Evolutionary conservation across 1,139 yeast species (phyloP).

Genomic region (Yamadazyma sp.): DNA sequence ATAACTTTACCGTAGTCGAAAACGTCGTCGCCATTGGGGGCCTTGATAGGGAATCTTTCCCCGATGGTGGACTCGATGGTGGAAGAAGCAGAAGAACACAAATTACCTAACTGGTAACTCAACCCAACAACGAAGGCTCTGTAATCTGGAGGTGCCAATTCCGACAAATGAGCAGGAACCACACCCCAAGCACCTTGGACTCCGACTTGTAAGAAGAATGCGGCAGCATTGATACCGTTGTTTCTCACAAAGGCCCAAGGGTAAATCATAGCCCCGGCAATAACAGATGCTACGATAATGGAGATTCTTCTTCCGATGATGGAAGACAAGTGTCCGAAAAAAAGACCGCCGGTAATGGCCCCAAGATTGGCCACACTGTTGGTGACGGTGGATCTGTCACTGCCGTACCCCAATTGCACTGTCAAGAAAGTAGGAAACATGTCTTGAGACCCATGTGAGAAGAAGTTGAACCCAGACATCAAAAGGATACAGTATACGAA

Average conservation of each 20-base stretch:
- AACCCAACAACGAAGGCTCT: slow-evolving; percentile 73
- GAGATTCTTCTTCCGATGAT: slow-evolving; percentile 38
- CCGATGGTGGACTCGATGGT: slow-evolving; percentile 81
- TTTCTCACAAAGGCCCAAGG: slow-evolving; percentile 69
- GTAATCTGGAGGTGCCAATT: slow-evolving; percentile 75
- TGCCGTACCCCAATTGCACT: slow-evolving; percentile 26
- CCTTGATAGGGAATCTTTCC: slow-evolving; percentile 52
- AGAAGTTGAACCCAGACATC: slow-evolving; percentile 46
- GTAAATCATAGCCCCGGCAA: slow-evolving; percentile 66
- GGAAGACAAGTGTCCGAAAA: slow-evolving; percentile 36
- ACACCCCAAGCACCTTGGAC: slow-evolving; percentile 93
- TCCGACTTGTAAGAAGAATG: slow-evolving; percentile 73
- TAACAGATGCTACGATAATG: slow-evolving; percentile 54
- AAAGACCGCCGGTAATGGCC: slow-evolving; percentile 36
- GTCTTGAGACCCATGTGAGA: slow-evolving; percentile 43
- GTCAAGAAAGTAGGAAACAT: slow-evolving; percentile 38
- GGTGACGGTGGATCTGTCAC: slow-evolving; percentile 35
- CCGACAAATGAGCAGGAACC: slow-evolving; percentile 74
- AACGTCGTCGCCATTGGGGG: slow-evolving; percentile 14
- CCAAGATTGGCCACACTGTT: slow-evolving; percentile 41
- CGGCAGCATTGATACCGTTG: slow-evolving; percentile 70
- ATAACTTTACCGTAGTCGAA: slow-evolving; percentile 53
- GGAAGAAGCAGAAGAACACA: slow-evolving; percentile 79
- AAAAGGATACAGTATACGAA: slow-evolving; percentile 34
- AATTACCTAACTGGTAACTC: slow-evolving; percentile 80